Evolutionary conservation across 345 rosid species (phyloP), one percentile per base, ranked within the genome.

Genomic region (Linum usitatissimum): DNA sequence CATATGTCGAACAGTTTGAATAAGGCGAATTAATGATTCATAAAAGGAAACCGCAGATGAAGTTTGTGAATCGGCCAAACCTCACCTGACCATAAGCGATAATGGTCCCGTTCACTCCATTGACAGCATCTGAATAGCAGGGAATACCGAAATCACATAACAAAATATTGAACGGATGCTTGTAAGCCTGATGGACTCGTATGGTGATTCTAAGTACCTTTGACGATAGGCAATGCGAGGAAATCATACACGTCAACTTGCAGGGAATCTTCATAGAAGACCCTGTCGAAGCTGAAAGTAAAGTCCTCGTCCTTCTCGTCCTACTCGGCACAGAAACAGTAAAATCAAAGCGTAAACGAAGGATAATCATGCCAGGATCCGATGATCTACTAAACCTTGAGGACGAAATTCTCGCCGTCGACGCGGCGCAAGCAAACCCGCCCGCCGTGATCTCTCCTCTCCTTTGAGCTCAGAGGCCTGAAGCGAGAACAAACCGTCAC

Each of bases 21-120:
- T 34, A 31, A 17, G 45, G 15, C 19, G n/a, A 18, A 53, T 38
- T 20, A 30, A 4, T 23, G 55, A 65, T 55, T 6, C 60, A 54
- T 12, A 21, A 21, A 9, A 45, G 10, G 30, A 6, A 12, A 63
- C 51, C 18, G 9, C 53, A 38, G 34, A 38, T 34, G n/a, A 5
- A 21, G 28, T 23, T 21, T 58, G 36, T 15, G 42, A 36, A 49
- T 6, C 12, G 4, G 4, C 18, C 10, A 10, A 55, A 20, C 42
- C 56, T 76, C 57, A 83, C 98, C 95, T 91, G 98, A 64, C 98
- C 95, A 20, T 86, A 84, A 31, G 90, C 82, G 66, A 91, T 91
- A 72, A 91, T 80, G 6, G 91, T 83, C 38, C 98, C 98, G 65
- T 88, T 91, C 18, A 76, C 75, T 39, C 70, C 94, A 59, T 79